phyloP scores from a whole-genome alignment of 106 monocot genomes.

The Apostasia ramifera region DNA sequence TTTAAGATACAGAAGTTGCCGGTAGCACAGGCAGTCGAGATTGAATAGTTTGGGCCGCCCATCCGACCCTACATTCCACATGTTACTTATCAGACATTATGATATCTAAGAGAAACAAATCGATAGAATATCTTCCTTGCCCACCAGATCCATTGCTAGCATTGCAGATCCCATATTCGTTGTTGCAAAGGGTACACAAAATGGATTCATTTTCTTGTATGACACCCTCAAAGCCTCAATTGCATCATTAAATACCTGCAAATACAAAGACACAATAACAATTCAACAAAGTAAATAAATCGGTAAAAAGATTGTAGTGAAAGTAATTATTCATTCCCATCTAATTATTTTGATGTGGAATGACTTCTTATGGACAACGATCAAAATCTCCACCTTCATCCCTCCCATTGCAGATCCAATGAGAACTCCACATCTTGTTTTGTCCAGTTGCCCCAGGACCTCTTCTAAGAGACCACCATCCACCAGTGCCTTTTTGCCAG shows the following conservation, averaged over 20 bases:
- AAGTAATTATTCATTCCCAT: background rate
- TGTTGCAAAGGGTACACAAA: constrained; percentile 83
- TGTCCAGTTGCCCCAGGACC: constrained; percentile 39
- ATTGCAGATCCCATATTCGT: constrained; percentile 89
- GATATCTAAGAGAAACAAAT: background rate
- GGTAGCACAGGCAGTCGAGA: constrained; percentile 68
- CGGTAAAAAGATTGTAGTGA: too few relatives aligned
- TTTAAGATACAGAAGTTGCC: constrained; percentile 74
- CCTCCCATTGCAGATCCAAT: constrained; percentile 74
- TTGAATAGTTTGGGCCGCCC: constrained; percentile 62
- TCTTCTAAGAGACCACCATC: constrained; percentile 57
- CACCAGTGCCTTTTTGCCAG: constrained; percentile 60
- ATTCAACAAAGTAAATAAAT: too few relatives aligned
- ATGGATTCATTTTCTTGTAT: constrained; percentile 82
- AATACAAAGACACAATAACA: too few relatives aligned
- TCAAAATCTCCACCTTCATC: constrained; percentile 39
- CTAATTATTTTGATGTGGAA: too few relatives aligned
- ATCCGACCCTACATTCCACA: constrained; percentile 47
- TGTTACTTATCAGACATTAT: background rate
- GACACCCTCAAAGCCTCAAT: constrained; percentile 77
- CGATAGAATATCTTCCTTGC: background rate
- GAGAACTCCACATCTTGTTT: constrained; percentile 60
- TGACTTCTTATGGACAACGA: background rate
- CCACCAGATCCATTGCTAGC: constrained; percentile 83
- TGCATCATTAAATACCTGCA: constrained; percentile 73